phyloP scores from a whole-genome alignment of 495 filamentous ascomycete genomes.

The Penicillium odoratum region DNA sequence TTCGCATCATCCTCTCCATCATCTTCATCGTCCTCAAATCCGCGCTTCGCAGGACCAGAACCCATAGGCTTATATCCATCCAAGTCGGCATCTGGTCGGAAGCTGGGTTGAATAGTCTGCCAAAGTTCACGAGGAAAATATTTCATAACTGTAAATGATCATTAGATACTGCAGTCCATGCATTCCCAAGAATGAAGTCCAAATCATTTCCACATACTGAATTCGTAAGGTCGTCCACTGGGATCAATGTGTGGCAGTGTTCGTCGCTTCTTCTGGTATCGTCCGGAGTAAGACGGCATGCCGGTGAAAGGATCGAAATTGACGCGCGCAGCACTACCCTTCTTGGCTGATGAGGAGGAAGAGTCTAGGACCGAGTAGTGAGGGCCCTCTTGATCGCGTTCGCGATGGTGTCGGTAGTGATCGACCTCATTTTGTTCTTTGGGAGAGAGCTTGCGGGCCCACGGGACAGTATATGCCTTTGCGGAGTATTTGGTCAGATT shows the following conservation, averaged over 20 bases:
- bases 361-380: constrained; percentile 57
- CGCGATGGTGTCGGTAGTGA: constrained; percentile 49
- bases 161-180: constrained; percentile 10
- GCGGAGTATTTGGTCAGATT: neutral
- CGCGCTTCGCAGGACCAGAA: constrained; percentile 33
- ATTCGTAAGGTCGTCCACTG: constrained; percentile 32
- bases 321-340: constrained; percentile 37
- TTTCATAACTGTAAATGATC: constrained; percentile 40
- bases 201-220: constrained; percentile 39
- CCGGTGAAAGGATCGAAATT: constrained; percentile 60
- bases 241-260: constrained; percentile 47
- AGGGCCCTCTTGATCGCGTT: constrained; percentile 55
- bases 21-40: constrained; percentile 51
- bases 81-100: constrained; percentile 38
- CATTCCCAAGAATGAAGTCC: neutral
- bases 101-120: constrained; percentile 49
- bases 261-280: constrained; percentile 55
- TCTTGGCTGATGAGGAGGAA: constrained; percentile 42
- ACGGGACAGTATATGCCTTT: constrained; percentile 42
- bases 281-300: constrained; percentile 58
- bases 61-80: constrained; percentile 30
- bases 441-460: constrained; percentile 29
- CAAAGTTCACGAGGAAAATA: constrained; percentile 61
- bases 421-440: constrained; percentile 44
- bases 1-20: constrained; percentile 33